phyloP scores from a whole-genome alignment of 192 early-diverging fungal genomes.

The Rhizoclosmatium sp. region DNA sequence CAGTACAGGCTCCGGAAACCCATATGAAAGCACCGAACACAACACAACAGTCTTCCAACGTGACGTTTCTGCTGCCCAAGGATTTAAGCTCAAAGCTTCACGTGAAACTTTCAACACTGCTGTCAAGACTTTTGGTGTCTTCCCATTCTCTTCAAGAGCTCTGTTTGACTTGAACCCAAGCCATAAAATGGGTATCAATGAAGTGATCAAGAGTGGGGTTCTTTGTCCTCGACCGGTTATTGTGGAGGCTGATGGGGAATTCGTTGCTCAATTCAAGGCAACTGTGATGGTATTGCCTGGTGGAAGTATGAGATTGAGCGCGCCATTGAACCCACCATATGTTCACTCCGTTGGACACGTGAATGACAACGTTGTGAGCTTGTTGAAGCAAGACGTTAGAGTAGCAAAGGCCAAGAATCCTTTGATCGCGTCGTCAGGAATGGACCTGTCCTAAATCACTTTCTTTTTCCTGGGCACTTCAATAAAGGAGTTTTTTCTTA shows the following conservation, averaged over 20 bases:
- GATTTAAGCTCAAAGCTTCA: constrained; percentile 87
- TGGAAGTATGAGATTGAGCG: constrained; percentile 72
- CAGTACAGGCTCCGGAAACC: constrained; percentile 71
- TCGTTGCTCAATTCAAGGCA: constrained; percentile 87
- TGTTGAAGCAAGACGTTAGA: constrained; percentile 49
- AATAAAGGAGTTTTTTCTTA: background rate
- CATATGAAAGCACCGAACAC: constrained; percentile 61
- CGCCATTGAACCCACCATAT: constrained; percentile 70
- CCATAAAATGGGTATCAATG: constrained; percentile 83
- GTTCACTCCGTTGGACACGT: constrained; percentile 76
- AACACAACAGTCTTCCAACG: constrained; percentile 84
- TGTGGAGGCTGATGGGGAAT: constrained; percentile 64
- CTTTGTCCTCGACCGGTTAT: constrained; percentile 78
- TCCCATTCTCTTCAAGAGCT: constrained; percentile 84
- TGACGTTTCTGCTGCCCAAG: constrained; percentile 77
- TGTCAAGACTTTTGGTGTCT: constrained; percentile 74
- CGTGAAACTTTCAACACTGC: constrained; percentile 74
- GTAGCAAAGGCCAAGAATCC: constrained; percentile 39
- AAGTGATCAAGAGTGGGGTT: constrained; percentile 80
- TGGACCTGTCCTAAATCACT: constrained; percentile 22
- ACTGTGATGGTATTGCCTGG: constrained; percentile 84
- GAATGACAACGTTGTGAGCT: constrained; percentile 44
- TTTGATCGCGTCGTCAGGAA: background rate
- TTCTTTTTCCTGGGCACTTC: background rate
- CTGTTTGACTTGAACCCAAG: constrained; percentile 78